These are phyloP conservation scores for Carallia pectinifolia DNA, from an alignment of 345 rosid genomes.

Conservation along the genomic window DNA sequence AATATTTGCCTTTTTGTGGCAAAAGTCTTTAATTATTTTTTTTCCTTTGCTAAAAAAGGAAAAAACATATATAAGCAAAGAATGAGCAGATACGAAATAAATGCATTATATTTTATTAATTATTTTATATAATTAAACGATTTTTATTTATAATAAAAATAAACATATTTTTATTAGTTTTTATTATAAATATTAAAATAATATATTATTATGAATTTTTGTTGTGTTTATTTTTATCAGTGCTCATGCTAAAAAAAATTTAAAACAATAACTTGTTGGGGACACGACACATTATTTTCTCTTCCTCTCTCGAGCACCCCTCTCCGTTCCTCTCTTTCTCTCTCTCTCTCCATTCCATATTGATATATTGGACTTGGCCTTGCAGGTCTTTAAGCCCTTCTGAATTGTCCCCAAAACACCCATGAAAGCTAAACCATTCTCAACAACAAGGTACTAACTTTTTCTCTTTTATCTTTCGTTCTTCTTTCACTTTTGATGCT, in stretches of 20 bases:
- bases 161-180: too few relatives aligned
- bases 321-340: neutral
- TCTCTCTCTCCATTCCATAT: neutral
- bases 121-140: too few relatives aligned
- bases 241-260: neutral
- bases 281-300: conserved; percentile 1
- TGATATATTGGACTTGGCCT: neutral
- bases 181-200: too few relatives aligned
- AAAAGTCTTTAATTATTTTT: neutral
- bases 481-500: neutral
- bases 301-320: too few relatives aligned
- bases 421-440: conserved; percentile 11
- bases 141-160: too few relatives aligned
- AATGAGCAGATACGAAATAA: too few relatives aligned
- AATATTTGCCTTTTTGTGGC: neutral
- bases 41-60: neutral
- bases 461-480: conserved; percentile 2
- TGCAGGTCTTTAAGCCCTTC: neutral
- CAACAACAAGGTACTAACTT: conserved; percentile 14
- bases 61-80: neutral
- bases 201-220: too few relatives aligned
- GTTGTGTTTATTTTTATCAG: too few relatives aligned
- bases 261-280: neutral
- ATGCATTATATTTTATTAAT: too few relatives aligned
- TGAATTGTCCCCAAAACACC: conserved; percentile 3